phyloP scores from a whole-genome alignment of 805 yeast genomes.

The Blastobotrys chiropterorum region DNA sequence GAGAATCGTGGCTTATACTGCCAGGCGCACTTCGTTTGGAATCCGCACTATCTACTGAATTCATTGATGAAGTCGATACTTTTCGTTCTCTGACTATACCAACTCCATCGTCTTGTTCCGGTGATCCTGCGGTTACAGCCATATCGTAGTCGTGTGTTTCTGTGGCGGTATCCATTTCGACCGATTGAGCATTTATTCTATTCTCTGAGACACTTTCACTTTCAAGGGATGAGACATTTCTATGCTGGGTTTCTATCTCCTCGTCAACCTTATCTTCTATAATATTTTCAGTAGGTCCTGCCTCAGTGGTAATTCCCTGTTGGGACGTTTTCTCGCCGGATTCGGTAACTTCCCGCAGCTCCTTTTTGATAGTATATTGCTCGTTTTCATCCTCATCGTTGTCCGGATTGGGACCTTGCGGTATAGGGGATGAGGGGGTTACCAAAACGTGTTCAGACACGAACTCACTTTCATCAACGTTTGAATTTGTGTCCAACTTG shows the following conservation, averaged over 20 bases:
- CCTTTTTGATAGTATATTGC: neutral
- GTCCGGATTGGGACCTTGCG: neutral
- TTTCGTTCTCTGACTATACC: neutral
- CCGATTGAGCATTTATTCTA: too few species aligned
- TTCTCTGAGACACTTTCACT: too few species aligned
- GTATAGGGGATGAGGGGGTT: slow-evolving; percentile 3
- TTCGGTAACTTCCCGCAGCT: neutral
- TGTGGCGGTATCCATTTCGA: too few species aligned
- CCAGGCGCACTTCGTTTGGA: neutral
- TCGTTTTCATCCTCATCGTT: neutral
- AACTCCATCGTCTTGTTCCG: neutral
- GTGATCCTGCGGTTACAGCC: neutral
- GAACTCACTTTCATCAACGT: slow-evolving; percentile 2
- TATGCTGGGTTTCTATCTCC: neutral
- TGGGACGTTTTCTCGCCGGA: neutral
- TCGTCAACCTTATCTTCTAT: neutral
- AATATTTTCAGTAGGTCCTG: neutral
- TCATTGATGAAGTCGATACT: neutral
- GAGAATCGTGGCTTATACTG: neutral
- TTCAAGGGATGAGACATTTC: neutral
- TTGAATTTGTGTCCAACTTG: neutral
- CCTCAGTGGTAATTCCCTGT: neutral
- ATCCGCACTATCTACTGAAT: neutral
- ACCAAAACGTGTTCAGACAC: slow-evolving; percentile 2
- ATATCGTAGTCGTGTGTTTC: too few species aligned